Evolutionary conservation across 148 eudicot species (phyloP).

Genomic region (Persicaria maculosa): DNA sequence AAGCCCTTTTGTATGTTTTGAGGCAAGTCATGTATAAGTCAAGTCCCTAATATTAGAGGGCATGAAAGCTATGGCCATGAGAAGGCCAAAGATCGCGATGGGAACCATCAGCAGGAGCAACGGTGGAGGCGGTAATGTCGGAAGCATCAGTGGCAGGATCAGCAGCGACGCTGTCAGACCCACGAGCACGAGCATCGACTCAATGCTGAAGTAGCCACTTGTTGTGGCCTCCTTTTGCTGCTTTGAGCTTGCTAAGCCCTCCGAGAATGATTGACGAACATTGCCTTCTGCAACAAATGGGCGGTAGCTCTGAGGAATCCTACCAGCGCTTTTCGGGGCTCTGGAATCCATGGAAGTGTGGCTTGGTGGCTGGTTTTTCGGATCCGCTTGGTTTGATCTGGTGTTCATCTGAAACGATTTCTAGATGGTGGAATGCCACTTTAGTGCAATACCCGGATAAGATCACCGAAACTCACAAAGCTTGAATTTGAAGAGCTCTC

Average conservation of each 20-base stretch:
- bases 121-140: conserved; percentile 92
- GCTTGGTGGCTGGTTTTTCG: not conserved
- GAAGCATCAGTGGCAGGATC: conserved; percentile 67
- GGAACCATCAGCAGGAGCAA: conserved; percentile 72
- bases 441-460: not conserved
- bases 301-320: conserved; percentile 1
- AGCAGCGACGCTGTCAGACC: conserved; percentile 63
- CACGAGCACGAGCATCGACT: conserved; percentile 51
- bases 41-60: conserved; percentile 46
- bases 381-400: conserved; percentile 3
- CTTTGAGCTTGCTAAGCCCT: conserved; percentile 1
- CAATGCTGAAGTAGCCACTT: conserved; percentile 48
- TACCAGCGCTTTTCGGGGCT: not conserved
- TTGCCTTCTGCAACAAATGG: not conserved
- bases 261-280: not conserved
- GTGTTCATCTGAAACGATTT: not conserved
- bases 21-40: conserved; percentile 26
- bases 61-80: conserved; percentile 72
- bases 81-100: conserved; percentile 52
- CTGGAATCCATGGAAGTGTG: conserved; percentile 10
- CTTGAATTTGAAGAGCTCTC: no score
- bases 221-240: not conserved
- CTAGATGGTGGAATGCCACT: not conserved
- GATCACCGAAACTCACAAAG: not conserved
- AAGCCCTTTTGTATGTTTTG: not conserved